Percentiles rank a stretch among this genome's conserved stretches.
Evolutionary conservation across 2,329 filamentous ascomycete species (phyloP).

Genomic region (Aspergillus ochraceoroseus): DNA sequence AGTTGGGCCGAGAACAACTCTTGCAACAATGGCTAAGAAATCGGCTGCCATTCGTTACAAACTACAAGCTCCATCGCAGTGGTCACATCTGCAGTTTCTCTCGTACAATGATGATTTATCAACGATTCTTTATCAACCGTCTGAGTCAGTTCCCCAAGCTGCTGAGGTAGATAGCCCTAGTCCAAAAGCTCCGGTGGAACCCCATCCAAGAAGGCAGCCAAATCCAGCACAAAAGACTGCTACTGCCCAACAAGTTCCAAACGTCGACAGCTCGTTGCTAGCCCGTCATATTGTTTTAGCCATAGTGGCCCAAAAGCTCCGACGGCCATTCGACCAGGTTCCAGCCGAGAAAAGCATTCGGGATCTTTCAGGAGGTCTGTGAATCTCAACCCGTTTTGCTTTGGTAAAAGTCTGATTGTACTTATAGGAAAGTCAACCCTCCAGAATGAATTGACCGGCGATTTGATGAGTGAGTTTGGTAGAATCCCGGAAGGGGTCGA

Average conservation of each 20-base stretch:
- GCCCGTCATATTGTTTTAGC: slow-evolving; percentile 16
- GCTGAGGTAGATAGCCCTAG: too few species aligned
- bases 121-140: slow-evolving; percentile 16
- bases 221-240: too few species aligned
- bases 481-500: slow-evolving; percentile 40
- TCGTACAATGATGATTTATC: slow-evolving; percentile 17
- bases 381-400: neutral
- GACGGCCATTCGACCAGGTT: slow-evolving; percentile 18
- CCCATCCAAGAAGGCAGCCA: too few species aligned
- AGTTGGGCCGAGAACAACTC: slow-evolving; percentile 37
- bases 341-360: slow-evolving; percentile 31
- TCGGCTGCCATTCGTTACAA: slow-evolving; percentile 28
- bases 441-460: slow-evolving; percentile 45
- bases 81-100: slow-evolving; percentile 25
- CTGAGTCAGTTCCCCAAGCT: neutral
- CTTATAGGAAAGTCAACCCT: slow-evolving; percentile 41
- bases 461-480: slow-evolving; percentile 42
- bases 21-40: slow-evolving; percentile 39
- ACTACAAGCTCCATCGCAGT: slow-evolving; percentile 20
- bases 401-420: neutral
- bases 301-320: slow-evolving; percentile 19
- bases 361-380: slow-evolving; percentile 24
- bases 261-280: slow-evolving; percentile 9
- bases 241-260: too few species aligned
- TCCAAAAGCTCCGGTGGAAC: neutral